Evolutionary conservation across 2,329 filamentous ascomycete genomes (phyloP).

Genomic region (Paecilomyces sp.): DNA sequence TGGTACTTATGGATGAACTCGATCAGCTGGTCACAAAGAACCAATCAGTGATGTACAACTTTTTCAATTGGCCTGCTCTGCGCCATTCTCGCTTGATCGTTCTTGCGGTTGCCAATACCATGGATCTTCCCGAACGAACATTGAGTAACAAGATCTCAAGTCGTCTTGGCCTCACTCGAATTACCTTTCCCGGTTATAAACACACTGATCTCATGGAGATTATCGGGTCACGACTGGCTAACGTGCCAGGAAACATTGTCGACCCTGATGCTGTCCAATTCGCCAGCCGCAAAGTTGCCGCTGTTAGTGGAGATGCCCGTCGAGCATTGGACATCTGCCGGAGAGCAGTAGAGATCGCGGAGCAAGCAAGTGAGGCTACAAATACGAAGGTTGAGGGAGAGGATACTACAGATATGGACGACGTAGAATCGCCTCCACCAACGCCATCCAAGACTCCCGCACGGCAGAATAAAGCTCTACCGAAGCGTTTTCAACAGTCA

Average conservation of each 20-base stretch:
- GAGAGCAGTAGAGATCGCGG: constrained; percentile 88
- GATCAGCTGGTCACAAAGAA: constrained; percentile 97
- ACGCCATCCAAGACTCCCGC: constrained; percentile 39
- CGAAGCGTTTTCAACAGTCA: constrained; percentile 10
- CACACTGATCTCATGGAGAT: constrained; percentile 97
- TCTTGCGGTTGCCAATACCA: constrained; percentile 94
- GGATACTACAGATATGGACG: constrained; percentile 16
- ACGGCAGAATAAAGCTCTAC: constrained; percentile 16
- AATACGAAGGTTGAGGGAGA: constrained; percentile 9
- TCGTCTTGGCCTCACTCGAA: constrained; percentile 79
- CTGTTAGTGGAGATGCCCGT: constrained; percentile 88
- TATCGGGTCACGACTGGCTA: constrained; percentile 85
- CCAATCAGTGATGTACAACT: constrained; percentile 99
- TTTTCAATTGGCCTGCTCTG: constrained; percentile 97
- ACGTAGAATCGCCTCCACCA: constrained; percentile 29
- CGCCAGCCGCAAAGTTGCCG: constrained; percentile 90
- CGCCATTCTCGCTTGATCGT: constrained; percentile 91
- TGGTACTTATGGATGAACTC: constrained; percentile 96
- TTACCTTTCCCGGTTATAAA: constrained; percentile 95
- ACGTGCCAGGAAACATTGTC: constrained; percentile 82
- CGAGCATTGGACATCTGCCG: constrained; percentile 92
- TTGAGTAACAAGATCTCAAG: constrained; percentile 98
- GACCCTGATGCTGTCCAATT: constrained; percentile 93
- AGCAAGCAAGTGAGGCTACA: constrained; percentile 55
- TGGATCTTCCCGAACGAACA: constrained; percentile 94